These are phyloP conservation scores for Diospyros kaki DNA, from an alignment of 148 eudicot species.

Conservation along the genomic window DNA sequence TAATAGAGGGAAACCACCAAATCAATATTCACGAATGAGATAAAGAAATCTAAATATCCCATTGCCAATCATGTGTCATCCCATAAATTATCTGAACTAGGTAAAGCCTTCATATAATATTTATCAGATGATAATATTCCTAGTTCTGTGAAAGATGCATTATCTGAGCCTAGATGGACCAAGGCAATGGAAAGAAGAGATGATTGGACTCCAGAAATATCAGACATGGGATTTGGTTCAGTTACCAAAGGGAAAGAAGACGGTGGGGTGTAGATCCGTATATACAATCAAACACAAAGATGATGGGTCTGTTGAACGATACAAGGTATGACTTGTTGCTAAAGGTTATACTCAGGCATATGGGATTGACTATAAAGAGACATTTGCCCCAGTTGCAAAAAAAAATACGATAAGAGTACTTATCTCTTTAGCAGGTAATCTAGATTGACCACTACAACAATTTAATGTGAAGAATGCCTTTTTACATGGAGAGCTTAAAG, in stretches of 20 bases:
- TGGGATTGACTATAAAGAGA: background rate
- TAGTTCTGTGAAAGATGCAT: background rate
- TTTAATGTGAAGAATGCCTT: background rate
- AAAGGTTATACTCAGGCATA: background rate
- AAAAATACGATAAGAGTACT: background rate
- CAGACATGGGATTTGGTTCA: background rate
- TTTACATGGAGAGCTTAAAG: background rate
- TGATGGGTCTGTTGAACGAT: background rate
- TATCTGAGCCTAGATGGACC: background rate
- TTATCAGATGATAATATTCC: background rate
- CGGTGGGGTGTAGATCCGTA: background rate
- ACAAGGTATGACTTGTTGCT: background rate
- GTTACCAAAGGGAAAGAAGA: background rate
- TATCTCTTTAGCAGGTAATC: background rate
- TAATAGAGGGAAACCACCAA: background rate
- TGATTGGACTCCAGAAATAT: background rate
- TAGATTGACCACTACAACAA: background rate
- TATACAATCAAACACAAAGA: background rate
- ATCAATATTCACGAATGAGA: background rate
- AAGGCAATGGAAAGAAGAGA: background rate
- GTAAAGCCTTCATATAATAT: background rate
- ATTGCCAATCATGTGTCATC: background rate
- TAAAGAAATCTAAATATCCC: background rate
- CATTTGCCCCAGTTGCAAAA: background rate
- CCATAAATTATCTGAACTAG: background rate